These are phyloP conservation scores for Cutaneotrichosporon cavernicola DNA, from an alignment of 1,284 basidiomycete species.

Conservation along the genomic window DNA sequence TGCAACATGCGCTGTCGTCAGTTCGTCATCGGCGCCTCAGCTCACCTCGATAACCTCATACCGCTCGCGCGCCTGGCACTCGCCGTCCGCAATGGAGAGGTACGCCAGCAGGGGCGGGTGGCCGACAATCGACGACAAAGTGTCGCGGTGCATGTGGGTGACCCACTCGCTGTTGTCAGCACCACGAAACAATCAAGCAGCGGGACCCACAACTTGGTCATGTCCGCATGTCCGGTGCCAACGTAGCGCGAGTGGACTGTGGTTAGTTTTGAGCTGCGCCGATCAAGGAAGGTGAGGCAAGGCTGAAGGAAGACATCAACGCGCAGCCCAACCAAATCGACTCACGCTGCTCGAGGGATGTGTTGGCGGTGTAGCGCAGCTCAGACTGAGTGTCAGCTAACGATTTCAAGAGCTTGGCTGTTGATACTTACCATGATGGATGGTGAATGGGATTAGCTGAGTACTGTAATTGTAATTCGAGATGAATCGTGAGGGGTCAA, in stretches of 20 bases:
- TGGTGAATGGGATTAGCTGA: neutral
- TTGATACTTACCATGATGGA: slow-evolving; percentile 7
- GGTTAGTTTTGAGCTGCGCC: slow-evolving; percentile 16
- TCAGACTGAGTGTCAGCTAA: slow-evolving; percentile 60
- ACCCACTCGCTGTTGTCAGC: slow-evolving; percentile 79
- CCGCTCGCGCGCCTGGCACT: slow-evolving; percentile 80
- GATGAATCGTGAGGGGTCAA: neutral
- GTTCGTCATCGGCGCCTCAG: slow-evolving; percentile 9
- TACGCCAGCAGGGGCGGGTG: slow-evolving; percentile 84
- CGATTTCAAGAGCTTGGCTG: neutral
- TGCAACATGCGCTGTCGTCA: slow-evolving; percentile 82
- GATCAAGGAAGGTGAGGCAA: neutral
- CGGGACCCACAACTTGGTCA: slow-evolving; percentile 84
- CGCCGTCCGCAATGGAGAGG: slow-evolving; percentile 88
- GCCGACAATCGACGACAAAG: slow-evolving; percentile 84
- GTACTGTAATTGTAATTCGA: neutral
- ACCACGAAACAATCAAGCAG: too few relatives aligned
- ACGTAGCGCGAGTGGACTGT: slow-evolving; percentile 93
- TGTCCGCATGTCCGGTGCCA: slow-evolving; percentile 89
- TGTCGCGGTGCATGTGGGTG: slow-evolving; percentile 95
- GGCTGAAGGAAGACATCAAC: neutral
- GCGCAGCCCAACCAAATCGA: slow-evolving; percentile 11
- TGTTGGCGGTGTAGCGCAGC: slow-evolving; percentile 88
- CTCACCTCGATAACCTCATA: slow-evolving; percentile 95
- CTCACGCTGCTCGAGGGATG: slow-evolving; percentile 86